Percentiles rank a stretch among this genome's conserved stretches.
Conservation (phyloP, 2,329 filamentous ascomycete species). For the Pseudopyricularia javanii region DNA sequence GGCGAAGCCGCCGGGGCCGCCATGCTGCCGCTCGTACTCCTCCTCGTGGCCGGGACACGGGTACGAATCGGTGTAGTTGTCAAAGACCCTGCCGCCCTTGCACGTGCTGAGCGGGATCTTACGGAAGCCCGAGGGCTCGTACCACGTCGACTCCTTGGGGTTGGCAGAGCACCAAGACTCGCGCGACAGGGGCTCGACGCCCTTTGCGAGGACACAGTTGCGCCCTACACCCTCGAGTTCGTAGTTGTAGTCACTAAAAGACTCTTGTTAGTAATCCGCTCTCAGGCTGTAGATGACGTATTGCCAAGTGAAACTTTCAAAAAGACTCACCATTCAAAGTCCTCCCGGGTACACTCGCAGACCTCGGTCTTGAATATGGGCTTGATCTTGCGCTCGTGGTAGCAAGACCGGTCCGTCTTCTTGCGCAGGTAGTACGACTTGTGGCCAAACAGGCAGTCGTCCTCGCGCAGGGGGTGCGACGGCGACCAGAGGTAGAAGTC, state of each 20-base stretch:
- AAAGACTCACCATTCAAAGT: constrained; percentile 76
- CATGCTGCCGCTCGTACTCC: constrained; percentile 58
- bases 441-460: constrained; percentile 88
- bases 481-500: constrained; percentile 88
- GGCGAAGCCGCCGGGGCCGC: constrained; percentile 55
- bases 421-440: constrained; percentile 84
- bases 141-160: constrained; percentile 64
- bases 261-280: too few relatives aligned
- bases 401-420: constrained; percentile 66
- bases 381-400: constrained; percentile 62
- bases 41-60: constrained; percentile 71
- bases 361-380: constrained; percentile 63
- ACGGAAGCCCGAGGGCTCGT: constrained; percentile 76
- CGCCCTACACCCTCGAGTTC: constrained; percentile 60
- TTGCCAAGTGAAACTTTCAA: background rate
- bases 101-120: constrained; percentile 86
- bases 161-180: constrained; percentile 43
- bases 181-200: constrained; percentile 47
- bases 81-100: constrained; percentile 59
- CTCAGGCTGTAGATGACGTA: too few relatives aligned
- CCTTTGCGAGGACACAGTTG: constrained; percentile 64
- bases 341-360: constrained; percentile 71
- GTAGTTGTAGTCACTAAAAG: constrained; percentile 76
- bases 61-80: constrained; percentile 48
- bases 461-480: constrained; percentile 60